These are phyloP conservation scores for Zopfia rhizophila DNA, from an alignment of 2,329 filamentous ascomycete genomes.

Conservation along the genomic window DNA sequence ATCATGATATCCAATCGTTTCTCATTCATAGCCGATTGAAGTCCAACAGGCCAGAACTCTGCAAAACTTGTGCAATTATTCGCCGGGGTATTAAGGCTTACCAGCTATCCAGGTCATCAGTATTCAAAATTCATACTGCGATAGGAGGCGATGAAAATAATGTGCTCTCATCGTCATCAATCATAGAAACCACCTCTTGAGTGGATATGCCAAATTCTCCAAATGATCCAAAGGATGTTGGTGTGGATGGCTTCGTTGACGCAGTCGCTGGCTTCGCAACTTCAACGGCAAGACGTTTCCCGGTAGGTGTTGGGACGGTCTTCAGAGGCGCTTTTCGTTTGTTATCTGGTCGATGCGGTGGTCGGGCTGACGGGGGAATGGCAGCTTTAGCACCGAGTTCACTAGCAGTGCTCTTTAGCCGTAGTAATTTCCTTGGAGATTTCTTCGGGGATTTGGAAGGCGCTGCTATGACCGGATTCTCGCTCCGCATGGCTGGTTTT, in stretches of 20 bases:
- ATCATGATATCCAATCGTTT: no score
- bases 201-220: slow-evolving; percentile 22
- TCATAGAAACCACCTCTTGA: slow-evolving; percentile 18
- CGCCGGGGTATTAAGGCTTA: no score
- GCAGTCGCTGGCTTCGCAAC: neutral
- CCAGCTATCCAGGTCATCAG: no score
- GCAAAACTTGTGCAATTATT: no score
- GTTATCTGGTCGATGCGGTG: no score
- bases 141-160: slow-evolving; percentile 24
- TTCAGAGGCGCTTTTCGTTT: no score
- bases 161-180: slow-evolving; percentile 21
- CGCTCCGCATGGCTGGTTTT: neutral
- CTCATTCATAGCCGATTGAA: no score
- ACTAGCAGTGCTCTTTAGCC: neutral
- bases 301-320: no score
- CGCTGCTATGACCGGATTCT: neutral
- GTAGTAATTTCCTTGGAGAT: neutral
- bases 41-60: no score
- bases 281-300: no score
- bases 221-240: slow-evolving; percentile 8
- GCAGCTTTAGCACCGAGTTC: neutral
- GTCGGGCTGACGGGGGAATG: no score
- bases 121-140: slow-evolving; percentile 21
- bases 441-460: no score
- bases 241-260: neutral